Evolutionary conservation across 371 early-diverging fungal genomes (phyloP).

Genomic region (Funneliformis caledonium): DNA sequence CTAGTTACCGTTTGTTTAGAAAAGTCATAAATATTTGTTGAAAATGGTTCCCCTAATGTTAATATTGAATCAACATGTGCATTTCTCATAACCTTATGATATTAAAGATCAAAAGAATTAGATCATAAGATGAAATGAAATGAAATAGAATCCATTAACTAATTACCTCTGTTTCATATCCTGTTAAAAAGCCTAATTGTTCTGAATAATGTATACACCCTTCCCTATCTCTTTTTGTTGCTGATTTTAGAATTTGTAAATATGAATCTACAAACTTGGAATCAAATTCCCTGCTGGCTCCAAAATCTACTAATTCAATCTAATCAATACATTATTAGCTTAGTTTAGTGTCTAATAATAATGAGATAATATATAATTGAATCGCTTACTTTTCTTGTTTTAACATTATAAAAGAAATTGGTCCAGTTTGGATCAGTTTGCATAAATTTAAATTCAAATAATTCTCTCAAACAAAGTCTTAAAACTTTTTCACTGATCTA

Average conservation of each 20-base stretch:
- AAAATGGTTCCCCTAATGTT: constrained; percentile 88
- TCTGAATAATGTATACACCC: constrained; percentile 75
- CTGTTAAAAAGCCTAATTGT: constrained; percentile 91
- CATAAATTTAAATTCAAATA: constrained; percentile 94
- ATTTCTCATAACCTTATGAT: constrained; percentile 69
- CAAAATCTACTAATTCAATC: constrained; percentile 93
- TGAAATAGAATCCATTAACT: neutral
- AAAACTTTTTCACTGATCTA: constrained; percentile 68
- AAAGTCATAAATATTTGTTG: constrained; percentile 75
- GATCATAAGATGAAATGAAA: neutral
- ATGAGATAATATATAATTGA: neutral
- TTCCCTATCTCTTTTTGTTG: constrained; percentile 75
- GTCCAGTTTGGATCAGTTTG: constrained; percentile 99
- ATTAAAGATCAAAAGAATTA: neutral
- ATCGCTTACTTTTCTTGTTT: constrained; percentile 54
- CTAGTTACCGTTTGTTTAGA: constrained; percentile 78
- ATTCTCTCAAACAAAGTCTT: constrained; percentile 84
- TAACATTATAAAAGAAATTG: constrained; percentile 89
- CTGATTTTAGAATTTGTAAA: constrained; percentile 75
- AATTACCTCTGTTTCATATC: constrained; percentile 80
- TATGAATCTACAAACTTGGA: constrained; percentile 78
- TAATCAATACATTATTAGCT: constrained; percentile 16
- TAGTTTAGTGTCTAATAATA: neutral
- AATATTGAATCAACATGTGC: constrained; percentile 92
- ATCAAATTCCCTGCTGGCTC: constrained; percentile 87